Evolutionary conservation across 768 basidiomycete genomes (phyloP).

Genomic region (Gymnopilus junonius): DNA sequence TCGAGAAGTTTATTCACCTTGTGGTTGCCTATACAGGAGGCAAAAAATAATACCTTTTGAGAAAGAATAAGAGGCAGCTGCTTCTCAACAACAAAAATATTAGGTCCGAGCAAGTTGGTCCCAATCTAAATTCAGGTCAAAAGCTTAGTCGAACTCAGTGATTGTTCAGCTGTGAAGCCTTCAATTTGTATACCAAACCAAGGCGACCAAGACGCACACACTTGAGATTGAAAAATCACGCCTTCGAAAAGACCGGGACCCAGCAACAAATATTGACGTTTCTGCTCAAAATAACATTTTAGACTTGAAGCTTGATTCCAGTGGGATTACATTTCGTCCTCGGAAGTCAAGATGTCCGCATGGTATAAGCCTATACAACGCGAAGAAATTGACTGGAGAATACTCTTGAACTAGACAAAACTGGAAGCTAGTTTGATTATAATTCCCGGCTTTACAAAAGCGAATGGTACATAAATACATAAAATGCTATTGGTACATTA

Average conservation of each 20-base stretch:
- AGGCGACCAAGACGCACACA: no score
- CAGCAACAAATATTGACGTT: background rate
- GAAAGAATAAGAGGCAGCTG: no score
- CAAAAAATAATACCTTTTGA: no score
- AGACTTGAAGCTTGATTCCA: background rate
- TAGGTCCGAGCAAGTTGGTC: no score
- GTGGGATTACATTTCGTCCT: background rate
- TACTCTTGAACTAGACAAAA: background rate
- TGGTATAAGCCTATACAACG: background rate
- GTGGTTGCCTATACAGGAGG: no score
- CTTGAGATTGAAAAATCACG: background rate
- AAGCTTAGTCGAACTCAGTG: no score
- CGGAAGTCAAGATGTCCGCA: background rate
- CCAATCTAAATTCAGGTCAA: no score
- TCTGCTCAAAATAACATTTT: slow-evolving; percentile 3
- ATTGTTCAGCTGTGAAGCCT: no score
- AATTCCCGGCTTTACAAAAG: background rate
- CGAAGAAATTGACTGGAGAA: background rate
- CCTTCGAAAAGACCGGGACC: background rate
- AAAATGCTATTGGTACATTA: slow-evolving; percentile 19
- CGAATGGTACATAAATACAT: slow-evolving; percentile 15
- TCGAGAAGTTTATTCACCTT: no score
- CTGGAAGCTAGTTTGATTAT: background rate
- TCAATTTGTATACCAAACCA: no score
- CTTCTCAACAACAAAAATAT: no score